phyloP scores from a whole-genome alignment of 352 stramenopile genomes.

The Phytophthora colocasiae region DNA sequence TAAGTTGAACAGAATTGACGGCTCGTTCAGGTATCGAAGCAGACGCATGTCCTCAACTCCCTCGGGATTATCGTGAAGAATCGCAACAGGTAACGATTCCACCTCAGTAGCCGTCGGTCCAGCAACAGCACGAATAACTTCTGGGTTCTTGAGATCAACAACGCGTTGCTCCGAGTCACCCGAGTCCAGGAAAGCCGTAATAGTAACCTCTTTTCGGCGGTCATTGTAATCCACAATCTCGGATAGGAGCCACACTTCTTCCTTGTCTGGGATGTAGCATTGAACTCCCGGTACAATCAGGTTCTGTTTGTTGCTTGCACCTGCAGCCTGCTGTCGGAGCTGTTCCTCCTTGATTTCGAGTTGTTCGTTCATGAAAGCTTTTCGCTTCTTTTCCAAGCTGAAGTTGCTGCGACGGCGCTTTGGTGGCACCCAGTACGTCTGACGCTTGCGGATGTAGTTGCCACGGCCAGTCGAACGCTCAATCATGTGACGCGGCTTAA shows the following conservation, averaged over 20 bases:
- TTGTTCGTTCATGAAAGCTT: slow-evolving; percentile 87
- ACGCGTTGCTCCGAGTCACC: slow-evolving; percentile 72
- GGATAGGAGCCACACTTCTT: slow-evolving; percentile 85
- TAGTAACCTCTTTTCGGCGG: slow-evolving; percentile 80
- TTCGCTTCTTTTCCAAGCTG: slow-evolving; percentile 85
- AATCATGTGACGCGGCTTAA: slow-evolving; percentile 54
- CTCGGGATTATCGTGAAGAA: slow-evolving; percentile 76
- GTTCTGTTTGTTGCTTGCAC: slow-evolving; percentile 80
- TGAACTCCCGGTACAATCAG: slow-evolving; percentile 89
- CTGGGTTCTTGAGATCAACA: slow-evolving; percentile 84
- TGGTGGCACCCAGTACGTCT: slow-evolving; percentile 70
- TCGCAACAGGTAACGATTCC: slow-evolving; percentile 85
- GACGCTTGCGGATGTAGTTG: slow-evolving; percentile 79
- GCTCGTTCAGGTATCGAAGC: slow-evolving; percentile 92
- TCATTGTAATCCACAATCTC: slow-evolving; percentile 89
- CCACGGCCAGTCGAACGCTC: slow-evolving; percentile 69
- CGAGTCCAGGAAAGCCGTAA: slow-evolving; percentile 73
- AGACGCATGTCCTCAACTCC: slow-evolving; percentile 89
- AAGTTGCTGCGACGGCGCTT: slow-evolving; percentile 62
- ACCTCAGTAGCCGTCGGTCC: slow-evolving; percentile 80
- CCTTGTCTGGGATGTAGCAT: slow-evolving; percentile 90
- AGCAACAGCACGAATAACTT: slow-evolving; percentile 84
- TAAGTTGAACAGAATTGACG: slow-evolving; percentile 95
- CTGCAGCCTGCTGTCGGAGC: slow-evolving; percentile 61
- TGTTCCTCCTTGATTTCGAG: slow-evolving; percentile 84